Conservation (phyloP, 2,329 filamentous ascomycete genomes). For the Diaporthe humulicola region DNA sequence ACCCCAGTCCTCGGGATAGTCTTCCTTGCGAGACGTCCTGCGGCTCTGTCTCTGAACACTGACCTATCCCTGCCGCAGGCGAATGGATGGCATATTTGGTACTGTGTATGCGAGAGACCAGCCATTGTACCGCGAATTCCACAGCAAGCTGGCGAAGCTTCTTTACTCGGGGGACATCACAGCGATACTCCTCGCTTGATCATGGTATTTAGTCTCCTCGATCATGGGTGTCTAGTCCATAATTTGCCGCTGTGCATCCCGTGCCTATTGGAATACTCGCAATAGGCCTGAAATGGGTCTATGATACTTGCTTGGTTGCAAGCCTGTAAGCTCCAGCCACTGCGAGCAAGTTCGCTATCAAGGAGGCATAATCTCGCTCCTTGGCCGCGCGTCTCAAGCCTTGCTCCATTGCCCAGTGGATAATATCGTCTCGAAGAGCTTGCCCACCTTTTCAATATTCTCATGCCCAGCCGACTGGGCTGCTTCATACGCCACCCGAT, state of each 20-base stretch:
- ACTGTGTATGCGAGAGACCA: not conserved
- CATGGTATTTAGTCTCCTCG: no score
- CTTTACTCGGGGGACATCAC: no score
- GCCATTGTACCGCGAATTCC: not conserved
- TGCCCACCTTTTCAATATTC: constrained; percentile 30
- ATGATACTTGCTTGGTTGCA: not conserved
- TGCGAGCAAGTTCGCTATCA: not conserved
- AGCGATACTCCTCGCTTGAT: not conserved
- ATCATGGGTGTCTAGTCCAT: no score
- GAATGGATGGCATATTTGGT: not conserved
- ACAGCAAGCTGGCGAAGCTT: not conserved
- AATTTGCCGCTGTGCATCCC: not conserved
- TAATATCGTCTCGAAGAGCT: not conserved
- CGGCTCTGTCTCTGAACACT: not conserved
- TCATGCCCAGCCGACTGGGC: constrained; percentile 28
- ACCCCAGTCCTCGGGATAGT: not conserved
- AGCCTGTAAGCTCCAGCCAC: not conserved
- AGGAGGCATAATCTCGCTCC: not conserved
- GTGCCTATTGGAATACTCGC: no score
- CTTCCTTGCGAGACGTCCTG: not conserved
- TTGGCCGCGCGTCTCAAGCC: not conserved
- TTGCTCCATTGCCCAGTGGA: not conserved
- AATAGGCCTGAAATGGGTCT: not conserved
- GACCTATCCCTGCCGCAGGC: not conserved
- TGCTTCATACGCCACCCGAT: constrained; percentile 56